A percentile compares a stretch with the other conserved stretches of the same genome.
phyloP scores from a whole-genome alignment of 2,329 filamentous ascomycete genomes.

The Pyrenochaeta sp. region DNA sequence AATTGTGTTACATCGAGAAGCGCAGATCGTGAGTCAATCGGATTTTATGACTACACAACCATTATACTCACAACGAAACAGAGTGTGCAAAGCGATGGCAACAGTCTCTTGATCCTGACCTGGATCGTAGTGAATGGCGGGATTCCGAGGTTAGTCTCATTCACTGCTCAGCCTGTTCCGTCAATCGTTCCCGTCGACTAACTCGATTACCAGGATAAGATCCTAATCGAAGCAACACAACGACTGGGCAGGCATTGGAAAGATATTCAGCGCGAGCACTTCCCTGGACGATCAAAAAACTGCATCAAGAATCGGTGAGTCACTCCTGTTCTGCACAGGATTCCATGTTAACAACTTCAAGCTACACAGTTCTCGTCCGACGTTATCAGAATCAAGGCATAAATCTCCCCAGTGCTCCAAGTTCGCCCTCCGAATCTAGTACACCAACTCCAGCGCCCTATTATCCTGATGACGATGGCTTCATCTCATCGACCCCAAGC shows the following conservation, averaged over 20 bases:
- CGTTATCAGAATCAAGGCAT: slow-evolving; percentile 43
- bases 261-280: slow-evolving; percentile 45
- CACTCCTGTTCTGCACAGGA: background rate
- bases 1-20: slow-evolving; percentile 49
- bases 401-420: slow-evolving; percentile 30
- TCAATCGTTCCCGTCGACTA: background rate
- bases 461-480: slow-evolving; percentile 33
- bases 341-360: slow-evolving; percentile 8
- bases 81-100: slow-evolving; percentile 60
- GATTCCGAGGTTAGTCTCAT: slow-evolving; percentile 42
- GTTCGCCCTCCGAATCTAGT: slow-evolving; percentile 30
- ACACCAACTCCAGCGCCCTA: slow-evolving; percentile 15
- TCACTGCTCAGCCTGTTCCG: background rate
- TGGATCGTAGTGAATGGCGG: slow-evolving; percentile 52
- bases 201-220: slow-evolving; percentile 29
- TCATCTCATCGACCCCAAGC: slow-evolving; percentile 18
- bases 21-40: slow-evolving; percentile 49
- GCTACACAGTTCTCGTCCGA: slow-evolving; percentile 44
- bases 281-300: slow-evolving; percentile 50
- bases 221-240: slow-evolving; percentile 44
- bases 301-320: slow-evolving; percentile 51
- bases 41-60: background rate
- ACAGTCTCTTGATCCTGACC: slow-evolving; percentile 53
- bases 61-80: slow-evolving; percentile 22
- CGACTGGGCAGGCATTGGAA: slow-evolving; percentile 50